Conservation (phyloP, 352 stramenopile genomes). For the Globisporangium heterothallicum region DNA sequence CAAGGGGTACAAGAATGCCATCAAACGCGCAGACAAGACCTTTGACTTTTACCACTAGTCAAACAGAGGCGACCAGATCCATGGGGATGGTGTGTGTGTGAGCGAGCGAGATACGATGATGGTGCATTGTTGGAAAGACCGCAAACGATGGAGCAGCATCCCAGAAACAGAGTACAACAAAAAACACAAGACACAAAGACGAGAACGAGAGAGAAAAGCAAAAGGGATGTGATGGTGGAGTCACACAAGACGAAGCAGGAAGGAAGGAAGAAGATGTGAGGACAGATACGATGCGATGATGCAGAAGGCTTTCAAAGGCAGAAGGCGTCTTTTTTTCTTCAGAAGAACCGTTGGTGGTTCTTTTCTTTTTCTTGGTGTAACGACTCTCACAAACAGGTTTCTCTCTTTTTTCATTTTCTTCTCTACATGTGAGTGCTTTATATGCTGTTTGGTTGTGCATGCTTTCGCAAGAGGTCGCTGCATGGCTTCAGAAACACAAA, state of each 20-base stretch:
- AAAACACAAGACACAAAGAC: neutral
- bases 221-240: too few species aligned
- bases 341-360: neutral
- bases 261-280: too few species aligned
- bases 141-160: neutral
- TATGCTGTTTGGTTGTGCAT: neutral
- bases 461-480: constrained; percentile 5
- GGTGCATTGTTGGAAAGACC: too few species aligned
- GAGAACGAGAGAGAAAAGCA: neutral
- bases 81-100: too few species aligned
- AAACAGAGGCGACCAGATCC: too few species aligned
- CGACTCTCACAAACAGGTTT: neutral
- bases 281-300: neutral
- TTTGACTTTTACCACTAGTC: constrained; percentile 99
- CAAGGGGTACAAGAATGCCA: constrained; percentile 99
- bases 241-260: too few species aligned
- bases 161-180: neutral
- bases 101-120: too few species aligned
- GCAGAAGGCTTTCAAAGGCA: neutral
- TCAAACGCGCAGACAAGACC: constrained; percentile 98
- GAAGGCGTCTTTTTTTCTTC: neutral
- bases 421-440: neutral
- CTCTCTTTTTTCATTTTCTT: too few species aligned
- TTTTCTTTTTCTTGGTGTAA: constrained; percentile 4
- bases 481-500: too few species aligned